phyloP scores from a whole-genome alignment of 2,329 filamentous ascomycete genomes.

The Aspergillus flavus region DNA sequence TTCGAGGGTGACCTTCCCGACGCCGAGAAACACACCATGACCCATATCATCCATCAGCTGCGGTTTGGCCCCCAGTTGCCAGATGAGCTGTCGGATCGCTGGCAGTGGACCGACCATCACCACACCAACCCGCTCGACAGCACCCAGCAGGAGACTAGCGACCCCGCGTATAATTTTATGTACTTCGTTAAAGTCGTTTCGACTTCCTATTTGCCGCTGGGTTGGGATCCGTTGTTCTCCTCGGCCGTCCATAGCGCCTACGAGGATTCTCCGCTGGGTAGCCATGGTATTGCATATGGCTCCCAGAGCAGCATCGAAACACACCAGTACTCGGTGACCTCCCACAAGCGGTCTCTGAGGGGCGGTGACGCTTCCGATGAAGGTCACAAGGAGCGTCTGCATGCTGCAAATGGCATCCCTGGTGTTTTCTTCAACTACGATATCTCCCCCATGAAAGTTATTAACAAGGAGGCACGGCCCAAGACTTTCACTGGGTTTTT shows the following conservation, averaged over 20 bases:
- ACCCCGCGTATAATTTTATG: conserved; percentile 94
- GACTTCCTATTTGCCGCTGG: conserved; percentile 89
- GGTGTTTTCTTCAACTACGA: conserved; percentile 99
- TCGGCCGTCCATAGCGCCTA: conserved; percentile 40
- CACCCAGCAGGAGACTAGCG: conserved; percentile 73
- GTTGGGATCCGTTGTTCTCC: conserved; percentile 70
- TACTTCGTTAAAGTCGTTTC: conserved; percentile 99
- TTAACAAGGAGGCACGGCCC: conserved; percentile 87
- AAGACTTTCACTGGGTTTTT: conserved; percentile 93
- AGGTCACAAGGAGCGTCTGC: conserved; percentile 88
- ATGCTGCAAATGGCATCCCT: conserved; percentile 88
- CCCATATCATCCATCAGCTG: conserved; percentile 83
- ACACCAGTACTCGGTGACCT: conserved; percentile 97
- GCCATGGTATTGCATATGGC: conserved; percentile 66
- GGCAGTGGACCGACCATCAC: conserved; percentile 87
- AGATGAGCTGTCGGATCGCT: conserved; percentile 62
- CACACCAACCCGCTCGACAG: conserved; percentile 82
- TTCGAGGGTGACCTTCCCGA: conserved; percentile 66
- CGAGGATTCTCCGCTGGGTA: conserved; percentile 66
- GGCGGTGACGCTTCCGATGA: conserved; percentile 84
- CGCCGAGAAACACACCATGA: conserved; percentile 77
- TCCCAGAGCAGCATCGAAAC: conserved; percentile 86
- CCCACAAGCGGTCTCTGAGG: conserved; percentile 83
- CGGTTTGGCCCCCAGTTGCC: conserved; percentile 92
- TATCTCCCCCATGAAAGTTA: conserved; percentile 99